phyloP scores from a whole-genome alignment of 2,329 filamentous ascomycete species.

The Gyromitra esculenta region DNA sequence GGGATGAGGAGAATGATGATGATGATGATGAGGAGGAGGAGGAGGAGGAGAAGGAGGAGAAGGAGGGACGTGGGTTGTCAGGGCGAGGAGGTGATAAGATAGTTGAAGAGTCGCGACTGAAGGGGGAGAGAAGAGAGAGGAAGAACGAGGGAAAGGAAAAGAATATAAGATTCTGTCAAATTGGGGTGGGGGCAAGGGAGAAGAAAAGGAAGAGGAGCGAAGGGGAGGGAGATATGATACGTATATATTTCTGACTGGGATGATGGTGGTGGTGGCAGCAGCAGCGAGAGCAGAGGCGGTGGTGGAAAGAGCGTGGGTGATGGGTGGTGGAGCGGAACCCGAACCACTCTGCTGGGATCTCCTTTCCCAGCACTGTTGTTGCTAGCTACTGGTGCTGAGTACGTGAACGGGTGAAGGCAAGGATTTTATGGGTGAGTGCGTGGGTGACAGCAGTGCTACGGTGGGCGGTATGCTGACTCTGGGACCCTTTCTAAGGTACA shows the following conservation, averaged over 20 bases:
- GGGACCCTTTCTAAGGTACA: slow-evolving; percentile 33
- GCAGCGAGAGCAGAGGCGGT: not conserved
- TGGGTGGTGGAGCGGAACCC: slow-evolving; percentile 49
- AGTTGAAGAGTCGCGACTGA: not conserved
- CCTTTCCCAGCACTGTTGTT: slow-evolving; percentile 49
- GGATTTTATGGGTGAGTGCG: slow-evolving; percentile 47
- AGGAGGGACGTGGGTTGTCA: not conserved
- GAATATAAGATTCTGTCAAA: slow-evolving; percentile 46
- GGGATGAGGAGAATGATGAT: not conserved
- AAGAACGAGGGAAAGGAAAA: slow-evolving; percentile 24
- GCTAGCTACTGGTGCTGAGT: slow-evolving; percentile 41
- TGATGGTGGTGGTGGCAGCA: not conserved
- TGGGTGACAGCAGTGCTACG: slow-evolving; percentile 40
- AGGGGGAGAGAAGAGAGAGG: slow-evolving; percentile 11
- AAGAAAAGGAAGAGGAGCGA: slow-evolving; percentile 41
- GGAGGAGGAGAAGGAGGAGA: not conserved
- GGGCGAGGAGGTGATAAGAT: slow-evolving; percentile 6
- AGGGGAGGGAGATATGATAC: slow-evolving; percentile 49
- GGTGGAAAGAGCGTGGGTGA: not conserved
- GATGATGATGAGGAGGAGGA: too few species aligned
- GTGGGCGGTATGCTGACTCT: slow-evolving; percentile 18
- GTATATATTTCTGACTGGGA: slow-evolving; percentile 49
- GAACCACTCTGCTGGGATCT: slow-evolving; percentile 53
- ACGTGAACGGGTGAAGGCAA: slow-evolving; percentile 47
- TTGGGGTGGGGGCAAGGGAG: slow-evolving; percentile 43